Evolutionary conservation across 2,329 filamentous ascomycete species (phyloP).

Genomic region (Pseudogymnoascus sp.): DNA sequence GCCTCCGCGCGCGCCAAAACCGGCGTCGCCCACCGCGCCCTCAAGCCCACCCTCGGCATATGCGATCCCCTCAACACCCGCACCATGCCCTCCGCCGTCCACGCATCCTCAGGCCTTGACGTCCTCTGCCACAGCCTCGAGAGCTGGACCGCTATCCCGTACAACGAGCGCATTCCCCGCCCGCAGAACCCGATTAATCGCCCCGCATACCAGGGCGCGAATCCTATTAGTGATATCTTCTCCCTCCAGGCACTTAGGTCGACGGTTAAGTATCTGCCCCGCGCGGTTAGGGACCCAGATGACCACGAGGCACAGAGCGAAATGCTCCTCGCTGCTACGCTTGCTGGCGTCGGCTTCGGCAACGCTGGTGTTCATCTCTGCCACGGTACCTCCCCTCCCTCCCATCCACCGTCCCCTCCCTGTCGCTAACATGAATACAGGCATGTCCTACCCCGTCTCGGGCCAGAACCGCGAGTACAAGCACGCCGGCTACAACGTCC

Average conservation of each 20-base stretch:
- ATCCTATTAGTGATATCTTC: slow-evolving; percentile 97
- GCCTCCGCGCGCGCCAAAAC: slow-evolving; percentile 88
- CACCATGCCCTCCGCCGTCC: slow-evolving; percentile 92
- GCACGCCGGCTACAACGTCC: slow-evolving; percentile 77
- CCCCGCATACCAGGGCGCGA: slow-evolving; percentile 93
- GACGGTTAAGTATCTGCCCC: slow-evolving; percentile 87
- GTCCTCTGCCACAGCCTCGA: slow-evolving; percentile 93
- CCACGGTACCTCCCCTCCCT: slow-evolving; percentile 39
- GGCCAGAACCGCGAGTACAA: slow-evolving; percentile 89
- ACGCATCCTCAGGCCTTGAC: slow-evolving; percentile 84
- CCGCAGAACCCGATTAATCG: slow-evolving; percentile 84
- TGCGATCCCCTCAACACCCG: slow-evolving; percentile 80
- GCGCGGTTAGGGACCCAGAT: slow-evolving; percentile 78
- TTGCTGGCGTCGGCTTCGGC: slow-evolving; percentile 93
- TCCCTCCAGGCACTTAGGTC: slow-evolving; percentile 74
- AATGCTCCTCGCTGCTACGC: slow-evolving; percentile 89
- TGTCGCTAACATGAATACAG: slow-evolving; percentile 29
- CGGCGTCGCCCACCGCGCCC: slow-evolving; percentile 86
- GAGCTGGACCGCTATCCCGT: slow-evolving; percentile 96
- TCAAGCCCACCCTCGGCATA: slow-evolving; percentile 92
- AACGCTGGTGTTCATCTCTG: slow-evolving; percentile 92
- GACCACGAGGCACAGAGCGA: slow-evolving; percentile 88
- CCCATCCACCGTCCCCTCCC: background rate
- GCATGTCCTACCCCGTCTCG: slow-evolving; percentile 97
- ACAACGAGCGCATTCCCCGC: slow-evolving; percentile 73